Evolutionary conservation across 768 basidiomycete species (phyloP).

Genomic region (Tremella mesenterica): DNA sequence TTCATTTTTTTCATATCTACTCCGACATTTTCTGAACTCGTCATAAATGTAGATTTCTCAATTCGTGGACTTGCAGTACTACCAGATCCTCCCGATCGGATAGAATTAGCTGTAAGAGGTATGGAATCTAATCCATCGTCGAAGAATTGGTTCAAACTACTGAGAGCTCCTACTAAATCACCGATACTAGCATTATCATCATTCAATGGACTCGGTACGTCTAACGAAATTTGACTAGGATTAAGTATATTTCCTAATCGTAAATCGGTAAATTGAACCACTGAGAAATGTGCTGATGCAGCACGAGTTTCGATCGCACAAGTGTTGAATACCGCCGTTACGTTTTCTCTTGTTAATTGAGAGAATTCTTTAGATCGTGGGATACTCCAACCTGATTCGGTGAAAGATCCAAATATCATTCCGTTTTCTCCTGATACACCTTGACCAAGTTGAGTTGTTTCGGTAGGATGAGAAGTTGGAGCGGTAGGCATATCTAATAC

Average conservation of each 20-base stretch:
- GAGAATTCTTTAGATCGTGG: constrained; percentile 58
- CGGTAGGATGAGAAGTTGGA: neutral
- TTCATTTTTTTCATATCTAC: no score
- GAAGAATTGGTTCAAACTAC: constrained; percentile 46
- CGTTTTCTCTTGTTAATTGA: constrained; percentile 61
- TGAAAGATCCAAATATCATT: constrained; percentile 66
- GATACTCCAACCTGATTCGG: constrained; percentile 80
- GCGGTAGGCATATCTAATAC: constrained; percentile 74
- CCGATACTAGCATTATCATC: constrained; percentile 49
- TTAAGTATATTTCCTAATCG: constrained; percentile 47
- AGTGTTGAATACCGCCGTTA: constrained; percentile 77
- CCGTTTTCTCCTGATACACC: constrained; percentile 45
- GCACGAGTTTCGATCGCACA: constrained; percentile 61
- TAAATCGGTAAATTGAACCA: constrained; percentile 38
- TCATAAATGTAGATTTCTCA: no score
- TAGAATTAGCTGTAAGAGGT: no score
- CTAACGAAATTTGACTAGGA: constrained; percentile 21
- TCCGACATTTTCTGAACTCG: no score
- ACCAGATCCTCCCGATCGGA: no score
- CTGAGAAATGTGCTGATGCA: constrained; percentile 55
- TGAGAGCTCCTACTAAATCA: constrained; percentile 51
- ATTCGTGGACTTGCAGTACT: no score
- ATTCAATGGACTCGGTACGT: constrained; percentile 36
- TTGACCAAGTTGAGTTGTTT: neutral
- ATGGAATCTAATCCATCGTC: constrained; percentile 39